Conservation (phyloP, 495 filamentous ascomycete species). For the Paragyromitra xinjiangensis region DNA sequence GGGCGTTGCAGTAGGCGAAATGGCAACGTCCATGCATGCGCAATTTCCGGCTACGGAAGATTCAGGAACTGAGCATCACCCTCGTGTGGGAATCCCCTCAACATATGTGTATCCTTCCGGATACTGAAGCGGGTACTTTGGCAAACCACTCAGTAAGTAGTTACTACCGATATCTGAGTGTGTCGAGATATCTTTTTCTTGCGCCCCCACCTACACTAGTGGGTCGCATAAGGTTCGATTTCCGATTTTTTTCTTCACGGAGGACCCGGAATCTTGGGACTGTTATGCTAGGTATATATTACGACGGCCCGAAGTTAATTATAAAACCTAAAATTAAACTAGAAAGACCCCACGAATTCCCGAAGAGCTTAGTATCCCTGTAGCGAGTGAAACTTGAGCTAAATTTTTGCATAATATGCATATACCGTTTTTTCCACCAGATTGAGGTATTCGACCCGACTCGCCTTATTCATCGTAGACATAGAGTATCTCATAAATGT, state of each 20-base stretch:
- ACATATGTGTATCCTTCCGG: not conserved
- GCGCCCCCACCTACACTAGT: not conserved
- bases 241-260: no score
- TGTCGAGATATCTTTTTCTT: not conserved
- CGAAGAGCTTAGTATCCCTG: not conserved
- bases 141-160: not conserved
- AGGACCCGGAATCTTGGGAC: no score
- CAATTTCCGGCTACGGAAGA: not conserved
- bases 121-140: not conserved
- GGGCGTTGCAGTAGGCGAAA: no score
- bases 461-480: not conserved
- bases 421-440: not conserved
- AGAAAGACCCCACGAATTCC: not conserved
- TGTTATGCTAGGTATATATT: no score
- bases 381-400: not conserved
- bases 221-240: conserved; percentile 2
- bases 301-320: not conserved
- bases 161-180: not conserved
- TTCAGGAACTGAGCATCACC: not conserved
- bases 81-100: not conserved
- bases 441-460: not conserved
- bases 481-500: not conserved
- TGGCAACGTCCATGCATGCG: no score
- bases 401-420: not conserved
- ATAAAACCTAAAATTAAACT: not conserved